These are phyloP conservation scores for Royoungia palumana DNA, from an alignment of 768 basidiomycete genomes.

Conservation along the genomic window DNA sequence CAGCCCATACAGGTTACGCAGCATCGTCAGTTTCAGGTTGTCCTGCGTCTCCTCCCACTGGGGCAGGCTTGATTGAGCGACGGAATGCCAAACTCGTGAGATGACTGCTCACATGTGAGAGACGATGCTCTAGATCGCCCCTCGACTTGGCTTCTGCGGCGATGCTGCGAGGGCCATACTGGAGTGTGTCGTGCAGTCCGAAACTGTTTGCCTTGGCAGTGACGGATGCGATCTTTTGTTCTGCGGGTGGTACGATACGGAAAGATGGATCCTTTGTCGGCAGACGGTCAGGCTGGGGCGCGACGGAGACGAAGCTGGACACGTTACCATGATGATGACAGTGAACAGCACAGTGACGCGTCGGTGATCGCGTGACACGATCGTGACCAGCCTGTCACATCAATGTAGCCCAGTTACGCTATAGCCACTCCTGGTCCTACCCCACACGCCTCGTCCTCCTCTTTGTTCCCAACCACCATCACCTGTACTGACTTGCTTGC, in stretches of 20 bases:
- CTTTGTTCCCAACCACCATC: neutral
- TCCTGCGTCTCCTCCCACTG: conserved; percentile 97
- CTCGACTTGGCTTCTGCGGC: conserved; percentile 68
- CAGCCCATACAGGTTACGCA: conserved; percentile 81
- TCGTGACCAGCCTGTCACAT: conserved; percentile 30
- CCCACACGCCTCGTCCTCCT: neutral
- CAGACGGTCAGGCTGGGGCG: neutral
- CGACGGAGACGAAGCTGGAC: neutral
- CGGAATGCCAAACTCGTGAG: neutral
- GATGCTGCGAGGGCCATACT: conserved; percentile 79
- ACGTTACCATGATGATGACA: conserved; percentile 27
- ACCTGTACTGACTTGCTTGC: neutral
- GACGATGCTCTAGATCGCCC: conserved; percentile 59
- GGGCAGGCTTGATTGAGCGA: conserved; percentile 1
- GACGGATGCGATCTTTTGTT: conserved; percentile 59
- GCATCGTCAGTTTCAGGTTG: conserved; percentile 77
- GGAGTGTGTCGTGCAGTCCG: conserved; percentile 86
- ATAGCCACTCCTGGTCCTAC: too few relatives aligned
- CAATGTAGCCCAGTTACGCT: too few relatives aligned
- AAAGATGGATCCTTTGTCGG: conserved; percentile 45
- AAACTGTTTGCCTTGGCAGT: conserved; percentile 66
- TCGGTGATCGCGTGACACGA: conserved; percentile 18
- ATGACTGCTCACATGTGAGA: conserved; percentile 63
- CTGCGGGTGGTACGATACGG: conserved; percentile 57
- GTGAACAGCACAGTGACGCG: conserved; percentile 13